Evolutionary conservation across 441 rosid genomes (phyloP).

Genomic region (Biscutella laevigata): DNA sequence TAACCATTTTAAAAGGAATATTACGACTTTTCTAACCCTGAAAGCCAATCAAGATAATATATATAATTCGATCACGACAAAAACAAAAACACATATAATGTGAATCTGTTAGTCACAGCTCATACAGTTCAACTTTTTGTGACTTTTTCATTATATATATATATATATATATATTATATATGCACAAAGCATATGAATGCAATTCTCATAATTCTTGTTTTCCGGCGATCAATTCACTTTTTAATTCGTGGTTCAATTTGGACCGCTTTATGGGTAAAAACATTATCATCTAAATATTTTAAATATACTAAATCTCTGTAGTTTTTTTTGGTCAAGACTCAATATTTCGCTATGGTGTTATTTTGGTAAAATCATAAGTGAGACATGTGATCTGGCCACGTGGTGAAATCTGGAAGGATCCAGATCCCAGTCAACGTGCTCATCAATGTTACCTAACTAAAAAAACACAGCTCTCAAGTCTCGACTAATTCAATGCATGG

Average conservation of each 20-base stretch:
- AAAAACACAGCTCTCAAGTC: neutral
- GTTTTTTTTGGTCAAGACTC: no score
- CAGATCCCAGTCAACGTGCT: constrained; percentile 5
- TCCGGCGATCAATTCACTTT: neutral
- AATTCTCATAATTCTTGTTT: neutral
- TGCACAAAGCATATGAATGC: neutral
- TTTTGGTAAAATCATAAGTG: constrained; percentile 5
- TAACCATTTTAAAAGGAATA: no score
- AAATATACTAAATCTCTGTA: no score
- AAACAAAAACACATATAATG: no score
- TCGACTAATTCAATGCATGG: neutral
- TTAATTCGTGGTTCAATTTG: neutral
- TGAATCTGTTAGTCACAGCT: no score
- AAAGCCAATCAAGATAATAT: no score
- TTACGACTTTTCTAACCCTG: no score
- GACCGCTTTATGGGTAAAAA: neutral
- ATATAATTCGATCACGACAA: no score
- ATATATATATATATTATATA: neutral
- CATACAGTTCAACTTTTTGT: neutral
- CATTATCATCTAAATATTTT: constrained; percentile 11
- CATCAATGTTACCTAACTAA: neutral
- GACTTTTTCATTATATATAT: no score
- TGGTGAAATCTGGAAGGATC: constrained; percentile 9
- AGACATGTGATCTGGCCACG: constrained; percentile 18
- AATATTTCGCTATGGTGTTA: no score